Conservation (phyloP, 192 early-diverging fungal genomes). For the Linnemannia elongata region DNA sequence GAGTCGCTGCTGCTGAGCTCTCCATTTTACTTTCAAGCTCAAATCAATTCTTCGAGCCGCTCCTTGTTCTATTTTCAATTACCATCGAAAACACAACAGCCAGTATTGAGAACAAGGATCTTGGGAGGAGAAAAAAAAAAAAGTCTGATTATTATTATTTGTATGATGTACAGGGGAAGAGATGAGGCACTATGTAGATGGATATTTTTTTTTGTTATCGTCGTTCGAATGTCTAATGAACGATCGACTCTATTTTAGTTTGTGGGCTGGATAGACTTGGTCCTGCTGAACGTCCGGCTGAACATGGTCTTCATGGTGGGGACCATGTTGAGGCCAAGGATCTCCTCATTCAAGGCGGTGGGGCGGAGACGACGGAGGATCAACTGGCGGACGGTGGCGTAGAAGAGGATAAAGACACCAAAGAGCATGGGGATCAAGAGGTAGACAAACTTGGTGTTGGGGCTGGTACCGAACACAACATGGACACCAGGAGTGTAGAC, state of each 20-base stretch:
- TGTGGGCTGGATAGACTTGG: constrained; percentile 35
- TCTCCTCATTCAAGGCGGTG: constrained; percentile 77
- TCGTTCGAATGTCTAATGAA: too few relatives aligned
- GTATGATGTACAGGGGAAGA: neutral
- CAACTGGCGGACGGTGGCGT: constrained; percentile 76
- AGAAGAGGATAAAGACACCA: constrained; percentile 83
- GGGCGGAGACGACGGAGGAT: constrained; percentile 75
- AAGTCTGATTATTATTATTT: neutral
- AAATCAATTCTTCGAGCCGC: neutral
- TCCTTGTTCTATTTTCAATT: neutral
- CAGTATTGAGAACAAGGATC: too few relatives aligned
- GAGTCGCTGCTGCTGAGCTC: neutral
- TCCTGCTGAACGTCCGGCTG: constrained; percentile 45
- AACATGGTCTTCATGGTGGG: constrained; percentile 59
- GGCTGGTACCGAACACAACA: constrained; percentile 81
- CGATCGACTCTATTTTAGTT: neutral
- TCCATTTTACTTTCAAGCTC: neutral
- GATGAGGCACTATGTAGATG: neutral
- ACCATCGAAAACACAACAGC: neutral
- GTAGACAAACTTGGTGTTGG: constrained; percentile 66
- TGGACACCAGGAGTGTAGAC: constrained; percentile 90
- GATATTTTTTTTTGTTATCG: neutral
- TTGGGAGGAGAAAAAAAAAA: neutral
- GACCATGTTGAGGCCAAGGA: constrained; percentile 79
- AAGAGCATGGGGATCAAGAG: constrained; percentile 92